Percentiles rank a stretch among this genome's conserved stretches.
phyloP scores from a whole-genome alignment of 148 eudicot genomes.

The Rhododendron kiyosumense region DNA sequence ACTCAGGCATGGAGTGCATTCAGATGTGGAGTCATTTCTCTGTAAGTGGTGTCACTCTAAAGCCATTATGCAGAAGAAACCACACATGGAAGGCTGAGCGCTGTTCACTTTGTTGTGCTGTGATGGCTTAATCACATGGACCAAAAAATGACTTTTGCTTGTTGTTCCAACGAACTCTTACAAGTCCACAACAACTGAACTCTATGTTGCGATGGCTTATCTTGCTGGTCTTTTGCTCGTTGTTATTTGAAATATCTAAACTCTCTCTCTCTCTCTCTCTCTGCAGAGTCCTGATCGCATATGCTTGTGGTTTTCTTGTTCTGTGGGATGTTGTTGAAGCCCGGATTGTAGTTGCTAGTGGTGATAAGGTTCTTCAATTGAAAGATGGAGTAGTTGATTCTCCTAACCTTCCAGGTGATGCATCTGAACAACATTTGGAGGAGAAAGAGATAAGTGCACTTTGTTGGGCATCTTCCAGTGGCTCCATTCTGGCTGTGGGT shows the following conservation, averaged over 20 bases:
- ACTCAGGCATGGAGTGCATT: not conserved
- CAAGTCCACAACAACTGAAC: not conserved
- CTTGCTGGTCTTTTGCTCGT: not conserved
- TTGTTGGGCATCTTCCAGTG: constrained; percentile 71
- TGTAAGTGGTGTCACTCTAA: not conserved
- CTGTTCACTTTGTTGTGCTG: not conserved
- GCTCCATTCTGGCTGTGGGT: constrained; percentile 67
- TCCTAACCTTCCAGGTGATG: constrained; percentile 27
- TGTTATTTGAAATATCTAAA: not conserved
- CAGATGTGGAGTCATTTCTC: not conserved
- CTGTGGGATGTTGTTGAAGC: constrained; percentile 67
- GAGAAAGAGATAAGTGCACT: constrained; percentile 76
- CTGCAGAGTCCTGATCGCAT: constrained; percentile 59
- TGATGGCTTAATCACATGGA: constrained; percentile 6
- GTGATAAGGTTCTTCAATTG: constrained; percentile 54
- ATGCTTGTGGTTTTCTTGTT: constrained; percentile 47
- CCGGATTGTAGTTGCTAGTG: constrained; percentile 43
- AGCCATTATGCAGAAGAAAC: not conserved
- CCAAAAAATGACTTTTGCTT: not conserved
- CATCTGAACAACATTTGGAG: constrained; percentile 33
- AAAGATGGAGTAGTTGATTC: constrained; percentile 36
- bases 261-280: not conserved
- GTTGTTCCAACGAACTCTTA: not conserved
- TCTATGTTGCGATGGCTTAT: not conserved
- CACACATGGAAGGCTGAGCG: not conserved